Base-by-base conservation (phyloP, 345 rosid genomes). In the Physaria fendleri region DNA sequence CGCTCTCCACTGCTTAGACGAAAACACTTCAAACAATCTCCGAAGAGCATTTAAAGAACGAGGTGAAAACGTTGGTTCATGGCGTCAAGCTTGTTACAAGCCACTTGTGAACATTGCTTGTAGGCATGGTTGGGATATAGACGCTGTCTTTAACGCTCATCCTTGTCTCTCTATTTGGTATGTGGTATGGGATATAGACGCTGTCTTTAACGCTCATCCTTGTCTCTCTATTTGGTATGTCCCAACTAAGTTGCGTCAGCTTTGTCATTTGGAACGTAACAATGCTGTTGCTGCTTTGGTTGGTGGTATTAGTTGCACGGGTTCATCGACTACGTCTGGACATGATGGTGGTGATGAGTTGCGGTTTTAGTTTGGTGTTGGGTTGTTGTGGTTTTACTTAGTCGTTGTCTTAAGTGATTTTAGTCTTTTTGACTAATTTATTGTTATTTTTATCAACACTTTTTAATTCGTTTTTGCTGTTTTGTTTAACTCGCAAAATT, bases 151-250 rank as follows among this genome's bases (percentile, higher is more conserved):
- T 68, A 87, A 73, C 45, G 82, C 90, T 12, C 96, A 89, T 66
- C 97, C 95, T 5, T 90, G 96, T n/a, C 92, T 93, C 6, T 73
- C 85, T 27, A 83, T 89, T 34, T 93, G 97, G 99, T 93, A 93
- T 24, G 95, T 93, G n/a, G n/a, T n/a, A n/a, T 93, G 99, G 99
- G 99, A 93, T 56, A 89, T 93, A 12, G 99, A 93, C 52, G 86
- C 87, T 15, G 81, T 93, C 39, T 93, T 93, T 68, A 87, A 73
- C 45, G 82, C 90, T 12, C 96, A 89, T 66, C 97, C 95, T 5
- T 90, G 96, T n/a, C 92, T 93, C 6, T 73, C 85, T 27, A 83
- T 89, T 34, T 93, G 97, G 99, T 93, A 93, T 24, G 95, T 93
- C 8, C 99, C 97, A 10, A 89, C 95, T 40, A 93, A 79, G 81